Evolutionary conservation across 2,329 filamentous ascomycete species (phyloP), one percentile per base, ranked within the genome.

Genomic region (Decorospora gaudefroyi): DNA sequence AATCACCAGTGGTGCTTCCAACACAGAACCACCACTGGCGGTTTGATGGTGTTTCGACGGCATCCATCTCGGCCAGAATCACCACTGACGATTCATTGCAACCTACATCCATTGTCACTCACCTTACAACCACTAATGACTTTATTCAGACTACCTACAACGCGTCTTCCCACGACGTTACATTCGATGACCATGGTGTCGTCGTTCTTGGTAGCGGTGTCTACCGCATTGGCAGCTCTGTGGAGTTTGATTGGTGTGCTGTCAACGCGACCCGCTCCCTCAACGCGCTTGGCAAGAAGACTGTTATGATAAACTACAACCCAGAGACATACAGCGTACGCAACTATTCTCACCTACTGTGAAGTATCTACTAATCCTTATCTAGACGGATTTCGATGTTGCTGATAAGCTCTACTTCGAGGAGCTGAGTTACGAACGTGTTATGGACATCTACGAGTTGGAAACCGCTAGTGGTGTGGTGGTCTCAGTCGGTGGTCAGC

Each of bases 81-180:
- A n/a, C n/a, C n/a, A n/a, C n/a, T n/a, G n/a, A n/a, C n/a, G n/a
- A n/a, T n/a, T n/a, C n/a, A n/a, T n/a, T n/a, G n/a, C n/a, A n/a
- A n/a, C n/a, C n/a, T n/a, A n/a, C n/a, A n/a, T n/a, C n/a, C n/a
- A n/a, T n/a, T n/a, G n/a, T n/a, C n/a, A n/a, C n/a, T n/a, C n/a
- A n/a, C n/a, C n/a, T n/a, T n/a, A n/a, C n/a, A n/a, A n/a, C n/a
- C n/a, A n/a, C n/a, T n/a, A n/a, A n/a, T n/a, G n/a, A n/a, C n/a
- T n/a, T n/a, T n/a, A n/a, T 95, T 17, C 96, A 96, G 77, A 97
- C 92, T 3, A 97, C 93, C 19, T 99, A 99, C 78, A 97, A 99
- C 68, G 93, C 91, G 44, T 88, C 88, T 11, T 86, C 88, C 11
- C 92, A 97, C 74, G 93, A 97, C 72, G 88, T 97, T 34, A 86